A percentile compares a stretch with the other conserved stretches of the same genome.
Evolutionary conservation across 495 filamentous ascomycete genomes (phyloP).

Genomic region (Aspergillus baeticus): DNA sequence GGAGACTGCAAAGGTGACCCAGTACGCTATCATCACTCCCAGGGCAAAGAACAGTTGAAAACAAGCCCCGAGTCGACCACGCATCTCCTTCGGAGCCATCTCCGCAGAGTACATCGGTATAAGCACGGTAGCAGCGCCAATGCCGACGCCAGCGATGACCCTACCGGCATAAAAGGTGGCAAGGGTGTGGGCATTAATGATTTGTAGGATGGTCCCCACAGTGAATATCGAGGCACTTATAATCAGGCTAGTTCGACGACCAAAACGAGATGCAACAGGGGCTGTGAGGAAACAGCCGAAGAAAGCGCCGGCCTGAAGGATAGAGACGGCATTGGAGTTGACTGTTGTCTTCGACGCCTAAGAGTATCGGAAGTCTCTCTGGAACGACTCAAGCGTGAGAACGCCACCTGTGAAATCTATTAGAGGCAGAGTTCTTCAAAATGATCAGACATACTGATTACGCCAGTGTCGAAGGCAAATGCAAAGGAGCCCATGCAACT

Average conservation of each 20-base stretch:
- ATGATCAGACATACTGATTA: slow-evolving; percentile 32
- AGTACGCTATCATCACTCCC: slow-evolving; percentile 51
- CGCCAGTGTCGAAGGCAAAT: slow-evolving; percentile 39
- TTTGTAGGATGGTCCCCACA: slow-evolving; percentile 44
- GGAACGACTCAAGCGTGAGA: slow-evolving; percentile 39
- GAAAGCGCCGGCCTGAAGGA: slow-evolving; percentile 42
- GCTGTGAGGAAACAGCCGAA: slow-evolving; percentile 48
- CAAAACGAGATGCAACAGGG: slow-evolving; percentile 41
- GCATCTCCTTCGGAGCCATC: slow-evolving; percentile 52
- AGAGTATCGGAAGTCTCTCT: slow-evolving; percentile 36
- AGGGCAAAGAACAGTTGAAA: slow-evolving; percentile 50
- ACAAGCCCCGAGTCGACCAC: slow-evolving; percentile 49
- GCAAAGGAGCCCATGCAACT: slow-evolving; percentile 43
- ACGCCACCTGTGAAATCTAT: slow-evolving; percentile 27
- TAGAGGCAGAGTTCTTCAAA: neutral
- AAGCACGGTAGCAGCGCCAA: slow-evolving; percentile 52
- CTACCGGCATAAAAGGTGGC: slow-evolving; percentile 47
- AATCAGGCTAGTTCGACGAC: slow-evolving; percentile 40
- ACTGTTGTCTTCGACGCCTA: slow-evolving; percentile 32
- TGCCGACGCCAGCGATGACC: slow-evolving; percentile 53
- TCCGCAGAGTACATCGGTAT: slow-evolving; percentile 55
- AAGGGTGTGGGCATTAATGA: slow-evolving; percentile 40
- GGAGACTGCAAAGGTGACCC: slow-evolving; percentile 47
- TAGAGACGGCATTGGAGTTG: slow-evolving; percentile 44
- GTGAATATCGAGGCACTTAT: slow-evolving; percentile 41